Conservation (phyloP, 257 asterid genomes). For the Solanum corneliomulleri region DNA sequence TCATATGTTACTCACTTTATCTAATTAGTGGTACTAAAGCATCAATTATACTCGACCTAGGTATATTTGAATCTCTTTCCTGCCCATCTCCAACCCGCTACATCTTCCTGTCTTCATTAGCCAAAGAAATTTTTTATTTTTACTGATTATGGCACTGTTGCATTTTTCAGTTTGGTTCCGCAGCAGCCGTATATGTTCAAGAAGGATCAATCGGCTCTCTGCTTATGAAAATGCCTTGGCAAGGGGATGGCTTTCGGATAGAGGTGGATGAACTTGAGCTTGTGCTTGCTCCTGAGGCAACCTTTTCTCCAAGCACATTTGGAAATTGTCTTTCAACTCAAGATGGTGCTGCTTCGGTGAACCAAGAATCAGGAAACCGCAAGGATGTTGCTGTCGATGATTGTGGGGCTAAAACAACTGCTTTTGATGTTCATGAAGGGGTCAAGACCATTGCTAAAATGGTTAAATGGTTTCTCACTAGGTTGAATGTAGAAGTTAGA, state of each 20-base stretch:
- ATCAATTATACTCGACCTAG: not conserved
- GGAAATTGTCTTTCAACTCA: conserved; percentile 25
- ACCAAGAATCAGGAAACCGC: conserved; percentile 24
- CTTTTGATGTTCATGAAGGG: conserved; percentile 94
- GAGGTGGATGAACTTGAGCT: conserved; percentile 89
- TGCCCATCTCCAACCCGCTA: not conserved
- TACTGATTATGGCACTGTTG: not conserved
- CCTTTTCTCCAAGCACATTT: conserved; percentile 19
- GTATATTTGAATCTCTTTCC: not conserved
- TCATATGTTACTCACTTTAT: not conserved
- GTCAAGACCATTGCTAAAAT: conserved; percentile 89
- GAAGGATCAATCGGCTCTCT: conserved; percentile 94
- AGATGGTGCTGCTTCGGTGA: conserved; percentile 6
- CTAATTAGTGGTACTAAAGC: not conserved
- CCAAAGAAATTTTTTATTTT: not conserved
- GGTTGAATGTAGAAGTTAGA: conserved; percentile 68
- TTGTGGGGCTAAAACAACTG: conserved; percentile 15
- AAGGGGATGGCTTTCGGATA: conserved; percentile 72
- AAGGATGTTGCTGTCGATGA: conserved; percentile 24
- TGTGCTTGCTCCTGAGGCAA: conserved; percentile 57
- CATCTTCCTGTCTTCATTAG: not conserved
- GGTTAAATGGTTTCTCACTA: conserved; percentile 89
- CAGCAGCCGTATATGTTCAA: conserved; percentile 44
- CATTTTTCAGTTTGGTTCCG: conserved; percentile 56
- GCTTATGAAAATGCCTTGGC: conserved; percentile 83